Base-by-base conservation (phyloP, 176 grass and related monocot genomes). In the Pontederia crassipes region DNA sequence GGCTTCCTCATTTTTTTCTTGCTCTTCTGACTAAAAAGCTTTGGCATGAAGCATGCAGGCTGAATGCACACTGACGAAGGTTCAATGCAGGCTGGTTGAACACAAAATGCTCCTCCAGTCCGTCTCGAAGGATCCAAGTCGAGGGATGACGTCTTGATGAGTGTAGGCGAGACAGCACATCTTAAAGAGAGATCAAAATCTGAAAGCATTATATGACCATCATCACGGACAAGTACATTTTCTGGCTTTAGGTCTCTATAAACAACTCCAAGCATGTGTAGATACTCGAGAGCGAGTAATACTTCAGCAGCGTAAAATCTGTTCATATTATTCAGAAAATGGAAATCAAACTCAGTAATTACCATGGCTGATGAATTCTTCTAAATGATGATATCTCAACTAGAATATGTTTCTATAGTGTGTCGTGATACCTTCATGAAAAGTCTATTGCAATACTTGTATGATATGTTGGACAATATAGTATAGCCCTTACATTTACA, bases 271-370 rank as follows among this genome's bases (percentile, higher is more conserved):
- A 96, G 77, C 92, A 96, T 96, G 76, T 96, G 92, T 27, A 96
- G 81, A 72, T 96, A 91, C 72, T 96, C 92, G 1, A 96, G 65
- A 56, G 92, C 75, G 29, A 91, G 70, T 69, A 96, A 84, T 54
- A 96, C 87, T 77, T 96, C 92, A 17, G 92, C 87, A 48, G 80
- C 92, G 82, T 96, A 96, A 83, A 96, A 96, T 81, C 92, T 96
- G 83, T 18, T 47, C 57, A 58, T 10, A 72, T 56, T 24, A 70
- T 45, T 67, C 27, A 58, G 45, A 26, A 28, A 27, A 65, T 57
- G 20, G 20, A 24, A 24, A 24, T 24, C 20, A 1, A 24, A 24
- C 20, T 24, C 20, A 24, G 20, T 24, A 24, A 24, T 24, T 24
- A 24, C 20, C 20, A 24, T 24, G 20, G 20, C 20, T 24, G 20